A percentile compares a stretch with the other conserved stretches of the same genome.
These are phyloP conservation scores for Talaromyces ruber DNA, from an alignment of 495 filamentous ascomycete genomes.

Conservation along the genomic window DNA sequence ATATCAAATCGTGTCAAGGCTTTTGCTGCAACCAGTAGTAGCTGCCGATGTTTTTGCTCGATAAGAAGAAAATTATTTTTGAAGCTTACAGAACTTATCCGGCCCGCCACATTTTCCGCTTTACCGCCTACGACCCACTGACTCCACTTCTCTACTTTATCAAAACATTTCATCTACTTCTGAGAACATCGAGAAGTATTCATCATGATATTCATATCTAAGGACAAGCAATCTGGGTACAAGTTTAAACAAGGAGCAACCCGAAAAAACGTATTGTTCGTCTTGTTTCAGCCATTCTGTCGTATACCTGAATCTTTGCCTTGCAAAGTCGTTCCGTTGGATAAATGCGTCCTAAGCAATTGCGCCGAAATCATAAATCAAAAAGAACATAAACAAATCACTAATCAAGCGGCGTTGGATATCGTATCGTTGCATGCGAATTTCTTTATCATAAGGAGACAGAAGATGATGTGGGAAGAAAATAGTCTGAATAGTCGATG, in stretches of 20 bases:
- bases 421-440: neutral
- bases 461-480: neutral
- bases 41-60: neutral
- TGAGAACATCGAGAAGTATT: neutral
- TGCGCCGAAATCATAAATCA: neutral
- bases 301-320: neutral
- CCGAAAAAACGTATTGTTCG: neutral
- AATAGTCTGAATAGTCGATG: no score
- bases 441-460: neutral
- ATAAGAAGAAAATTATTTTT: conserved; percentile 2
- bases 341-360: neutral
- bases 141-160: neutral
- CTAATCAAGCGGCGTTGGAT: neutral
- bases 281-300: neutral
- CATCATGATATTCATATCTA: neutral
- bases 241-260: neutral
- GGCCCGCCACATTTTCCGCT: conserved; percentile 7
- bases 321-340: neutral
- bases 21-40: neutral
- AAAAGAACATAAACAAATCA: neutral
- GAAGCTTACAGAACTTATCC: conserved; percentile 4
- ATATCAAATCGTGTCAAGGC: neutral
- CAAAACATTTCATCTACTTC: neutral
- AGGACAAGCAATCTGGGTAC: neutral
- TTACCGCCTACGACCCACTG: conserved; percentile 1